Evolutionary conservation across 2,329 filamentous ascomycete genomes (phyloP), one percentile per base, ranked within the genome.

Genomic region (Thelonectria rubi): DNA sequence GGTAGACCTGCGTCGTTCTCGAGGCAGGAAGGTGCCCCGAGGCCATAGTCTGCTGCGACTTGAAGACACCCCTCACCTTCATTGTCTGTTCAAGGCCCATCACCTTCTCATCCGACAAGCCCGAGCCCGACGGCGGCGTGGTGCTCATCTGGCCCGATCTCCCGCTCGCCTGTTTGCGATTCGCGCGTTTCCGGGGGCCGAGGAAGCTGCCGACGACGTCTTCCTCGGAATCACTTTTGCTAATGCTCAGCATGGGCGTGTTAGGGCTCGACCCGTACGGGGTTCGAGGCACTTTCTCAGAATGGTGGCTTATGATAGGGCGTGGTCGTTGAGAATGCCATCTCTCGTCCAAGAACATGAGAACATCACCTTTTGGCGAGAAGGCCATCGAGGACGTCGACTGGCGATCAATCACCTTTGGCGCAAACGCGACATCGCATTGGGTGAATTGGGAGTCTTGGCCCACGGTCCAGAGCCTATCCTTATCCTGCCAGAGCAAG

Each of bases 381-480:
- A 90, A 88, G 1, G 84, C 79, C 73, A 89, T 81, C 30, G 81
- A 84, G 0, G 87, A 89, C 3, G 88, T 82, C 2, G 87, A 81
- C 54, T 87, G 83, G 17, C 86, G 82, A 70, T 91, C 87, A 49
- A 90, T 83, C 15, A 86, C 82, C 66, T 86, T 86, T 3, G 84
- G 85, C 0, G 87, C 86, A 75, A 85, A 90, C 0, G 86, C 84
- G 18, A 90, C 80, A 70, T 91, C 88, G 63, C 85, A 88, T 69
- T 91, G 88, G 26, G 81, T 84, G 62, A 91, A 89, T 3, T 82
- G 73, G 0, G 86, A 86, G 65, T 90, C 88, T 21, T 80, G 81
- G 1, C 87, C 87, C 7, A 83, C 88, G 1, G 87, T 88, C 88
- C 88, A 91, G 1, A 91, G 75, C 47, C 89, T 80, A 64, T 90